Base-by-base conservation (phyloP, 148 eudicot species). In the Rhododendron kiyosumense region DNA sequence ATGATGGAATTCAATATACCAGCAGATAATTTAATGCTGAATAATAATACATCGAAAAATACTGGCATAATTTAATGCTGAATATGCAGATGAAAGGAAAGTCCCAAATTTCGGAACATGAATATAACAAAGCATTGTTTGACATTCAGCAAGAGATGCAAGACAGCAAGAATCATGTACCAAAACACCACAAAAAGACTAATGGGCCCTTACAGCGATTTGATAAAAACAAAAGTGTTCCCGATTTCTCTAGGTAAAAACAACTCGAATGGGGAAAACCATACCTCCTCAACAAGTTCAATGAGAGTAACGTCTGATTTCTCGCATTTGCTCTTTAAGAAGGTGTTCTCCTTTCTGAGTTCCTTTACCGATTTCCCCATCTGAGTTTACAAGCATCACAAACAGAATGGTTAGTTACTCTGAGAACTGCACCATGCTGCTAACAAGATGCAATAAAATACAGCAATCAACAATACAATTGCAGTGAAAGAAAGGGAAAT, bases 251-350 rank as follows among this genome's bases (percentile, higher is more conserved):
- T 28, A 86, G 45, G 38, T 43, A 26, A 84, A 24, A 41, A 84
- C 3, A 63, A n/a, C 46, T 6, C 9, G 26, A 0, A 30, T 83
- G 80, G 12, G 7, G 81, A 8, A 80, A 82, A 80, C n/a, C 81
- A 85, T 91, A 97, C 99, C 98, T 97, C 98, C 81, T 94, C 93
- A 59, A 94, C 93, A 57, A 97, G 98, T 89, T 95, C 96, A 89
- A 94, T 92, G 76, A 94, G 98, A 81, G 98, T 93, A 84, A 89
- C 45, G 84, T 95, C 99, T 82, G 99, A 85, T 86, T 94, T 95
- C 49, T 93, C 95, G 87, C 93, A 90, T 87, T 97, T 95, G 93
- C 94, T 91, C 91, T 97, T 97, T 94, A 97, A 86, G 88, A 93
- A 93, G 34, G 94, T 86, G 86, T 95, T 97, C 89, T 97, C 99